phyloP scores from a whole-genome alignment of 1,139 yeast genomes.

The Citeromyces hawaiiensis region DNA sequence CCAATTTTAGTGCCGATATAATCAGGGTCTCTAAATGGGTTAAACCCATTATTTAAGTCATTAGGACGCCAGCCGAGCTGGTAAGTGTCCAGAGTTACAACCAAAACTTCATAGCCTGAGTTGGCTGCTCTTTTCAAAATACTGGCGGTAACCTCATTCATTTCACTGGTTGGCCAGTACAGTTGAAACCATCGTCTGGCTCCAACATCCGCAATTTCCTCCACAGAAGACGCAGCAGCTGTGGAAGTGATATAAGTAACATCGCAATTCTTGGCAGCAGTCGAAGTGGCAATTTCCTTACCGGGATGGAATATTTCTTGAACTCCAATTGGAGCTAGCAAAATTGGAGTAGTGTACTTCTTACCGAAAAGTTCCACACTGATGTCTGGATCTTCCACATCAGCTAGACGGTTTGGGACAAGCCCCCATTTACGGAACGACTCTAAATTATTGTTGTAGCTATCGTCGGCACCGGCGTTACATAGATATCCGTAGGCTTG shows the following conservation, averaged over 20 bases:
- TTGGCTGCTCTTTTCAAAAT: slow-evolving; percentile 28
- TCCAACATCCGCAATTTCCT: slow-evolving; percentile 32
- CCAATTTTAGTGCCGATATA: slow-evolving; percentile 20
- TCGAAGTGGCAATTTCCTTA: slow-evolving; percentile 37
- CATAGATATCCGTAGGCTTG: background rate
- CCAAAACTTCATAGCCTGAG: slow-evolving; percentile 23
- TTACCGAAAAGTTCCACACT: background rate
- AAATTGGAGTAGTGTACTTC: background rate
- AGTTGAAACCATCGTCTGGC: slow-evolving; percentile 30
- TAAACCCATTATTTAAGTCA: background rate
- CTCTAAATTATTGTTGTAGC: background rate
- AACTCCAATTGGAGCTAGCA: background rate
- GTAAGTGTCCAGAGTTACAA: slow-evolving; percentile 38
- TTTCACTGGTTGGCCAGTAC: slow-evolving; percentile 20
- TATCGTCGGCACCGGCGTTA: background rate
- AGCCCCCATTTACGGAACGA: background rate
- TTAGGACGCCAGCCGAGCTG: slow-evolving; percentile 21
- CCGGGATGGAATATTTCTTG: slow-evolving; percentile 22
- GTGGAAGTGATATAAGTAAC: slow-evolving; percentile 46
- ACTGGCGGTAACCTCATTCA: slow-evolving; percentile 18
- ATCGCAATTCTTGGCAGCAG: slow-evolving; percentile 30
- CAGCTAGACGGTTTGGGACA: background rate
- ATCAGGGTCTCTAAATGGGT: background rate
- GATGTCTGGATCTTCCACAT: background rate
- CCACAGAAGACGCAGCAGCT: slow-evolving; percentile 37